Percentiles rank a stretch among this genome's conserved stretches.
phyloP scores from a whole-genome alignment of 2,329 filamentous ascomycete species.

The Magnaporthiopsis poae region DNA sequence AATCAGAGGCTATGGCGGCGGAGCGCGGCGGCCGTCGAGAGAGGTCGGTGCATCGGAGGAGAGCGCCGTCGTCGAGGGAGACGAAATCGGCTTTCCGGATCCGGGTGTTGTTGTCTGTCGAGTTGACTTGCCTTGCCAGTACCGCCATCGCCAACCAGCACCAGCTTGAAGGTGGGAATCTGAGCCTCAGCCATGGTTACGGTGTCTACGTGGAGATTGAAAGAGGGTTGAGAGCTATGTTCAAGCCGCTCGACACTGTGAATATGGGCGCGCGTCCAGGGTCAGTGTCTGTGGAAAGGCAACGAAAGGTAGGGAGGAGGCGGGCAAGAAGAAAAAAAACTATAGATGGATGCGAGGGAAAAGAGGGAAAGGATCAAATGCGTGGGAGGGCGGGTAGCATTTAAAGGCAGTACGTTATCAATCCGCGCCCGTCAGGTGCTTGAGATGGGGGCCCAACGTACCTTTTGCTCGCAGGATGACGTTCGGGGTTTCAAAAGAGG shows the following conservation, averaged over 20 bases:
- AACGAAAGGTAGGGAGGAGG: slow-evolving; percentile 17
- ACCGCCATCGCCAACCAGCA: slow-evolving; percentile 97
- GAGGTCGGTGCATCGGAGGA: slow-evolving; percentile 8
- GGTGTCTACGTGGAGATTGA: slow-evolving; percentile 30
- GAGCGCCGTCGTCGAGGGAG: background rate
- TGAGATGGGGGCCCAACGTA: background rate
- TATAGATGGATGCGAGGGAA: background rate
- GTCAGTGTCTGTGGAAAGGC: background rate
- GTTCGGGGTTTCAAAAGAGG: background rate
- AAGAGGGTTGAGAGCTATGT: background rate
- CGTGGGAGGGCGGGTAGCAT: background rate
- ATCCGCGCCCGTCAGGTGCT: background rate
- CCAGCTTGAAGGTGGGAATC: slow-evolving; percentile 93
- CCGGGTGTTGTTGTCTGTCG: background rate
- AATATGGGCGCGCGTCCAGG: background rate
- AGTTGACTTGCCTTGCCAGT: slow-evolving; percentile 78
- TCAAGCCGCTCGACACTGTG: background rate
- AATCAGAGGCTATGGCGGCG: background rate
- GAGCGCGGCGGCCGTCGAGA: slow-evolving; percentile 4
- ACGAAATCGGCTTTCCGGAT: background rate
- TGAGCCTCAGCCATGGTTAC: slow-evolving; percentile 59
- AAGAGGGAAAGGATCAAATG: background rate
- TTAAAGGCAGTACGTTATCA: background rate
- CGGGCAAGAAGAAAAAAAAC: background rate
- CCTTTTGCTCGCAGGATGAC: background rate